Conservation (phyloP, 2,329 filamentous ascomycete genomes). For the Colletotrichum orchidophilum region DNA sequence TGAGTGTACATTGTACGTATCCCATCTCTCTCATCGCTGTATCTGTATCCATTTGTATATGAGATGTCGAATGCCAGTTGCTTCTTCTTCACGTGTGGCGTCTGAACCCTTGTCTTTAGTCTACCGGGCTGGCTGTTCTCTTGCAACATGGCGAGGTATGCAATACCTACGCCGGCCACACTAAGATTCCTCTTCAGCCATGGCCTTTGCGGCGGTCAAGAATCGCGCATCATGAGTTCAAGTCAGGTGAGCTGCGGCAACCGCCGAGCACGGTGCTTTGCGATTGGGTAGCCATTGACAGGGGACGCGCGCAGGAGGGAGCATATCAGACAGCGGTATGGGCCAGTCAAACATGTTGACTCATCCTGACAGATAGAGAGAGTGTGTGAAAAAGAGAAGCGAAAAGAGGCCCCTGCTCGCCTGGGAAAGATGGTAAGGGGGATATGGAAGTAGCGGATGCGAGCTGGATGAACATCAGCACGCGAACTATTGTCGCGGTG, state of each 20-base stretch:
- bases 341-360: slow-evolving; percentile 38
- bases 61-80: slow-evolving; percentile 21
- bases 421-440: not conserved
- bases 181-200: not conserved
- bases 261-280: slow-evolving; percentile 35
- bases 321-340: slow-evolving; percentile 34
- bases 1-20: not conserved
- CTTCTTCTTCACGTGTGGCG: slow-evolving; percentile 34
- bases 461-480: not conserved
- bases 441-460: not conserved
- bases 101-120: slow-evolving; percentile 16
- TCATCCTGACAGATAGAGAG: slow-evolving; percentile 5
- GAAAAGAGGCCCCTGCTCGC: not conserved
- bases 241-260: slow-evolving; percentile 40
- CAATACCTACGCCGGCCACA: not conserved
- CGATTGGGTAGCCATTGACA: slow-evolving; percentile 36
- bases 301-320: slow-evolving; percentile 36
- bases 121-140: not conserved
- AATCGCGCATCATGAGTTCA: slow-evolving; percentile 36
- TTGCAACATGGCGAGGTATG: not conserved
- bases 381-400: slow-evolving; percentile 7
- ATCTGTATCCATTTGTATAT: slow-evolving; percentile 15
- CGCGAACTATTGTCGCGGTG: slow-evolving; percentile 27
- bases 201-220: slow-evolving; percentile 40
- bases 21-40: not conserved